These are phyloP conservation scores for Lojkania enalia DNA, from an alignment of 2,329 filamentous ascomycete species.

Conservation along the genomic window DNA sequence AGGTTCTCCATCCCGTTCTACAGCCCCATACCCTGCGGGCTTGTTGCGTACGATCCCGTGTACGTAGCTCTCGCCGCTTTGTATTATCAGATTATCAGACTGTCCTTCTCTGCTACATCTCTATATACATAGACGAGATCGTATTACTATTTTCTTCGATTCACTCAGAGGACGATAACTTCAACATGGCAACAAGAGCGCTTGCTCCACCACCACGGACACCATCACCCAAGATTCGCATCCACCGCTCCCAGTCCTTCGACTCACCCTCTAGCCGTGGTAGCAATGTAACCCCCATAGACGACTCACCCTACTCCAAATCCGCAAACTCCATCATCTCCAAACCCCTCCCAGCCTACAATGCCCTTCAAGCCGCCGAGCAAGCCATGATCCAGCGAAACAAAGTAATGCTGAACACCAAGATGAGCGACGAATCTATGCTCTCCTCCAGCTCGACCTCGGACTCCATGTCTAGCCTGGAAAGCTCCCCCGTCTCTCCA, in stretches of 20 bases:
- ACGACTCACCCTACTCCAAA: slow-evolving; percentile 41
- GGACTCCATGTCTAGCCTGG: slow-evolving; percentile 16
- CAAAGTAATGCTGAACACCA: slow-evolving; percentile 32
- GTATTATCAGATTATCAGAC: too few species aligned
- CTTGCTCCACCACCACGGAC: slow-evolving; percentile 30
- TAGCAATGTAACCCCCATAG: slow-evolving; percentile 30
- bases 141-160: too few species aligned
- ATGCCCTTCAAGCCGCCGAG: slow-evolving; percentile 25
- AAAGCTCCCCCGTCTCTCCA: slow-evolving; percentile 29
- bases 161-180: not conserved
- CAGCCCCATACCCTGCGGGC: too few species aligned
- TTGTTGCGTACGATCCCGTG: too few species aligned
- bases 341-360: slow-evolving; percentile 21
- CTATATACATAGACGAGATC: not conserved
- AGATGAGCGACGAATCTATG: slow-evolving; percentile 37
- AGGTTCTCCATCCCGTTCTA: too few species aligned
- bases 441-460: slow-evolving; percentile 23
- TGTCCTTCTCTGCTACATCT: not conserved
- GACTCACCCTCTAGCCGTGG: slow-evolving; percentile 39
- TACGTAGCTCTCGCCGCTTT: too few species aligned
- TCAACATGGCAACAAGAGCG: slow-evolving; percentile 15
- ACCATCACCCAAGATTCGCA: slow-evolving; percentile 41
- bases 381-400: slow-evolving; percentile 14
- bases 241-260: slow-evolving; percentile 41
- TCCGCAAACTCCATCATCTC: slow-evolving; percentile 34